Percentiles rank a stretch among this genome's conserved stretches.
Evolutionary conservation across 2,329 filamentous ascomycete species (phyloP).

Genomic region (Hymenoscyphus fraxineus): DNA sequence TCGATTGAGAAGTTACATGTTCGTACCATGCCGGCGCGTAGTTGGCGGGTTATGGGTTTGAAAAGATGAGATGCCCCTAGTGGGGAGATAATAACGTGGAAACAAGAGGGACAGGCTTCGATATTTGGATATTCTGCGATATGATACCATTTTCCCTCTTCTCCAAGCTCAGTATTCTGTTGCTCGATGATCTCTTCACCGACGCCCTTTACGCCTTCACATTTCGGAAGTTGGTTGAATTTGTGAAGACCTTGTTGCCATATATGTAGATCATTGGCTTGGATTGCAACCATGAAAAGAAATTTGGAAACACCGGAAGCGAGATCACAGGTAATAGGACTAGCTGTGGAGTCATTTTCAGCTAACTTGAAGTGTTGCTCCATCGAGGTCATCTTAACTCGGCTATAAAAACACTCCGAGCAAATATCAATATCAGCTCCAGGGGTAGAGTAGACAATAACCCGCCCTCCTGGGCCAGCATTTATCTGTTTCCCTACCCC

Average conservation of each 20-base stretch:
- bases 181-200: constrained; percentile 9
- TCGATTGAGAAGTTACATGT: constrained; percentile 14
- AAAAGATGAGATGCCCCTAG: constrained; percentile 13
- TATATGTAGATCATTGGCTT: constrained; percentile 4
- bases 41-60: constrained; percentile 11
- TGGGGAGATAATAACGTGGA: constrained; percentile 9
- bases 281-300: constrained; percentile 2
- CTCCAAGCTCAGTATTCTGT: constrained; percentile 2
- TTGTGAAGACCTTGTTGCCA: constrained; percentile 6
- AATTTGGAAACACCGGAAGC: constrained; percentile 5
- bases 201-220: constrained; percentile 10
- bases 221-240: constrained; percentile 6
- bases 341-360: not conserved
- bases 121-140: constrained; percentile 14
- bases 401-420: constrained; percentile 7
- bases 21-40: constrained; percentile 11
- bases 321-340: constrained; percentile 4
- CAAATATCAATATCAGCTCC: constrained; percentile 4
- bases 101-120: constrained; percentile 16
- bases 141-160: constrained; percentile 15
- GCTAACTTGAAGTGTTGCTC: not conserved
- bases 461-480: not conserved
- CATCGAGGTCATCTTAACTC: constrained; percentile 3
- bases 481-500: constrained; percentile 1
- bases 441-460: constrained; percentile 2